Evolutionary conservation across 192 early-diverging fungal species (phyloP), one percentile per base, ranked within the genome.

Genomic region (Chytriomyces sp.): DNA sequence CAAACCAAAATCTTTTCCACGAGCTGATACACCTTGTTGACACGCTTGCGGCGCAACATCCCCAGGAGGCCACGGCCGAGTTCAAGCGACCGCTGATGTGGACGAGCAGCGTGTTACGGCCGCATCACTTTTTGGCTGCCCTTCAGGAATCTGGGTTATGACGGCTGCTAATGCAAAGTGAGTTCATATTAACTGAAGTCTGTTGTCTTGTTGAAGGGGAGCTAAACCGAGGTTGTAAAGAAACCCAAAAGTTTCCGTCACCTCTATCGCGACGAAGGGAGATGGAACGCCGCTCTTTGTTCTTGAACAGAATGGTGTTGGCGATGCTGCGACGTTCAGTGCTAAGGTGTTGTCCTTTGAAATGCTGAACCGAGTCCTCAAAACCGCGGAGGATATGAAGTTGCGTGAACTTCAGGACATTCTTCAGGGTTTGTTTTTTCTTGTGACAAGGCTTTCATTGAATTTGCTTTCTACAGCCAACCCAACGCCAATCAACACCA

Each of bases 331-430:
- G 3, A 41, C 33, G 5, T 85, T 71, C 39, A 32, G 64, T 3
- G 83, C 81, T 1, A 68, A 69, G 38, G 85, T 82, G 4, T 22
- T 56, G 2, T 77, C 75, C 14, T 82, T 87, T 40, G 85, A 87
- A 31, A 52, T 65, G 19, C 69, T 87, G 3, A 64, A 83, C 49
- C 67, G 75, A 2, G 75, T 77, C 5, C 75, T 84, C 19, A 65
- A 79, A 40, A 53, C 82, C 17, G 77, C 83, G 14, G 78, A 80
- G 8, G 85, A 87, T 5, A 64, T 78, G 37, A 80, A 79, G 54
- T 69, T 85, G 26, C 58, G 52, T 3, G 85, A 87, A 58, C 34
- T 85, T 32, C 85, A 87, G 68, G 77, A 72, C 4, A 81, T 87
- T 54, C 59, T 86, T 26, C 77, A 85, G 81, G 80, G 84, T 85